Evolutionary conservation across 78 protist species (phyloP), one percentile per base, ranked within the genome.

Genomic region (Dictyostelium firmibasis): DNA sequence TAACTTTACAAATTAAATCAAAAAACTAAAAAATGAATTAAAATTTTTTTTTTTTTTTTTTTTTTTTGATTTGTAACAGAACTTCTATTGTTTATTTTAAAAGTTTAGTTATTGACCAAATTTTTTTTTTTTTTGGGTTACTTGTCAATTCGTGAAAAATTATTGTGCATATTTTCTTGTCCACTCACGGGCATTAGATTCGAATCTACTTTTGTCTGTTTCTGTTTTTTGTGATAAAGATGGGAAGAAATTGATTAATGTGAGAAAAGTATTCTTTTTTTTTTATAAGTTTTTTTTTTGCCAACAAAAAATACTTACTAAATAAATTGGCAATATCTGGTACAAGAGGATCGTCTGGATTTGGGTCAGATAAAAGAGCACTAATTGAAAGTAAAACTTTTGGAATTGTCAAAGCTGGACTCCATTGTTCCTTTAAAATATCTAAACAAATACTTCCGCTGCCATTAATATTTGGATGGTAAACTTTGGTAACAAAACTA

Each of bases 401-500:
- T 43, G 98, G 92, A 72, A 97, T 97, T 36, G 99, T 99, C n/a
- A 98, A 92, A 6, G 99, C 99, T 25, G 99, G 99, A 67, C 95
- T 92, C 99, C 99, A 99, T 86, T 98, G 97, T 62, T 97, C 98
- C 9, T 98, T 98, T 81, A 99, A 97, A 27, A 99, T 98, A 78
- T 97, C 99, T 27, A 99, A 81, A 97, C 99, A 99, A 83, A 99
- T 98, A 81, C 91, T 86, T 16, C 99, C 99, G 35, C 97, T 96
- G n/a, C 92, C 57, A 97, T 98, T 98, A 84, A 99, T 95, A 96
- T 99, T 99, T 44, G 99, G 98, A 81, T 99, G 99, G 91, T 98
- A 99, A 57, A 99, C 96, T 82, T 96, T 96, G 2, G 99, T 99
- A 20, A 74, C 47, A 97, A 98, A 99, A 57, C 64, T 74, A 27